phyloP scores from a whole-genome alignment of 805 yeast genomes.

The Candida easanensis region DNA sequence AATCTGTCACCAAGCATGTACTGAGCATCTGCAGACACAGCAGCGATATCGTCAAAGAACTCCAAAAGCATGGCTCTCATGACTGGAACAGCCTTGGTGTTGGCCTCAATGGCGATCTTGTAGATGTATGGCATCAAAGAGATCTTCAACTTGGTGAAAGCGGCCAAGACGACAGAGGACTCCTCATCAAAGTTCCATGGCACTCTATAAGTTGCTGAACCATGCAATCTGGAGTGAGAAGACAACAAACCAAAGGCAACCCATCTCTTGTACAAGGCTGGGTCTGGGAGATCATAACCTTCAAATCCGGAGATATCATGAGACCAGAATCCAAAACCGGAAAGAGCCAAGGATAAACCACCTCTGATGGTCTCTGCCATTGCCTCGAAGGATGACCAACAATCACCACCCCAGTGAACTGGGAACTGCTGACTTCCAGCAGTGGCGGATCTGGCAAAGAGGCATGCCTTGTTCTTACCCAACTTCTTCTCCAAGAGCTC shows the following conservation, averaged over 20 bases:
- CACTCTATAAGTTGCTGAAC: slow-evolving; percentile 22
- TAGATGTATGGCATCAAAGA: slow-evolving; percentile 25
- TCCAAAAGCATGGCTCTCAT: slow-evolving; percentile 21
- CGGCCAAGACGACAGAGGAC: slow-evolving; percentile 18
- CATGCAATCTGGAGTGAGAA: slow-evolving; percentile 26
- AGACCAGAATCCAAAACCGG: slow-evolving; percentile 26
- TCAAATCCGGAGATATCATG: slow-evolving; percentile 26
- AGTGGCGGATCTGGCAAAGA: slow-evolving; percentile 26
- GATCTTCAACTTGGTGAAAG: slow-evolving; percentile 21
- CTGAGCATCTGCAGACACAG: slow-evolving; percentile 14
- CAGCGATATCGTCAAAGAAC: slow-evolving; percentile 16
- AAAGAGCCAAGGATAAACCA: slow-evolving; percentile 21
- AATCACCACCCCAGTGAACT: slow-evolving; percentile 28
- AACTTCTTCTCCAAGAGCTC: slow-evolving; percentile 20
- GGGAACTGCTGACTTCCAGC: slow-evolving; percentile 25
- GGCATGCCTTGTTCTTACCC: slow-evolving; percentile 21
- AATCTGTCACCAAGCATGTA: slow-evolving; percentile 23
- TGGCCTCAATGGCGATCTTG: slow-evolving; percentile 20
- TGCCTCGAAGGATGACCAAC: slow-evolving; percentile 24
- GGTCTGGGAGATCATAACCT: slow-evolving; percentile 20
- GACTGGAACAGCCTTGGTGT: slow-evolving; percentile 18
- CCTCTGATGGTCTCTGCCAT: slow-evolving; percentile 26
- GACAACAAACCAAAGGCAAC: slow-evolving; percentile 22
- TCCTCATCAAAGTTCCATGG: slow-evolving; percentile 27
- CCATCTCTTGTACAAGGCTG: slow-evolving; percentile 25